These are phyloP conservation scores for Adansonia grandidieri DNA, from an alignment of 441 rosid species.

Conservation along the genomic window DNA sequence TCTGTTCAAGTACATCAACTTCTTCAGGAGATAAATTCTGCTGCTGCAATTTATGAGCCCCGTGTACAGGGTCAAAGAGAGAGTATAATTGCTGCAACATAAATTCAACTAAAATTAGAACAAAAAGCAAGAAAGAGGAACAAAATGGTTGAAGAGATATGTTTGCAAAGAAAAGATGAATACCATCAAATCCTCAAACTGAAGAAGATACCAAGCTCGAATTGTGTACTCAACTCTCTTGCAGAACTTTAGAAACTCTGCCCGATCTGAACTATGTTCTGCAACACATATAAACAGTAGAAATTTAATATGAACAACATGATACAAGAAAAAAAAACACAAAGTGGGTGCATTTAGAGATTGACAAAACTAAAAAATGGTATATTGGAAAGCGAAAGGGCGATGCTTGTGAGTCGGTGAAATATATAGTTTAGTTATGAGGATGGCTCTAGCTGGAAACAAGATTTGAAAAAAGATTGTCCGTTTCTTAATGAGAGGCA, in stretches of 20 bases:
- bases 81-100: constrained; percentile 58
- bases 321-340: background rate
- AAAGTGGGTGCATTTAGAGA: background rate
- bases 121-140: background rate
- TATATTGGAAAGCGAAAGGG: background rate
- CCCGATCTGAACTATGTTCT: constrained; percentile 57
- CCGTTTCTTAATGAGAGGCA: background rate
- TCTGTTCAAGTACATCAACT: constrained; percentile 64
- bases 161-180: background rate
- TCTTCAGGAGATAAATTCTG: constrained; percentile 62
- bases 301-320: background rate
- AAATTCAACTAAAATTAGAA: background rate
- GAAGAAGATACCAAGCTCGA: constrained; percentile 83
- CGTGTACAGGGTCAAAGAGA: constrained; percentile 76
- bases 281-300: background rate
- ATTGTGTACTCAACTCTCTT: constrained; percentile 79
- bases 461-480: background rate
- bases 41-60: constrained; percentile 66
- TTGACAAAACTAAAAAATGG: background rate
- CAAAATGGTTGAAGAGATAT: background rate
- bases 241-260: constrained; percentile 78
- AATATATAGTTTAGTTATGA: background rate
- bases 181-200: constrained; percentile 81
- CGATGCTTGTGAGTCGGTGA: background rate
- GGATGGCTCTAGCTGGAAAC: background rate